Percentiles rank a stretch among this genome's conserved stretches.
These are phyloP conservation scores for Ceratocystis destructans DNA, from an alignment of 2,329 filamentous ascomycete species.

Conservation along the genomic window DNA sequence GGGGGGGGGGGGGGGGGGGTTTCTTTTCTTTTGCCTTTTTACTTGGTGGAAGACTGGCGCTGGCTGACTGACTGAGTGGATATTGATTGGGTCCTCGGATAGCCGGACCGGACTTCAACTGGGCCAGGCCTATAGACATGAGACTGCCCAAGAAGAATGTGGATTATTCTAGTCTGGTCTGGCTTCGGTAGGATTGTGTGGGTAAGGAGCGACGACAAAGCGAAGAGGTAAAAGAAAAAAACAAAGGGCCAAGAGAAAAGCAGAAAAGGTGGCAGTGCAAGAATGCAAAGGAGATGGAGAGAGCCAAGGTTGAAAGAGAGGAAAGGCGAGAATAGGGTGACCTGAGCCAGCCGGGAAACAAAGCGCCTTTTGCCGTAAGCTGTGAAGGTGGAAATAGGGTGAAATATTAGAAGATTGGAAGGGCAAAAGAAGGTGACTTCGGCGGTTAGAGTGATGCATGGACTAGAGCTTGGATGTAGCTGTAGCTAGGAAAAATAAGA, in stretches of 20 bases:
- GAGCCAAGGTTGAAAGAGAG: neutral
- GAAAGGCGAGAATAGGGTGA: neutral
- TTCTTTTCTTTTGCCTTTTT: neutral
- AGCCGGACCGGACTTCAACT: too few species aligned
- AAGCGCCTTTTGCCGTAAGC: neutral
- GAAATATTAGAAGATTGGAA: neutral
- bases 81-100: too few species aligned
- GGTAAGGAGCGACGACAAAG: too few species aligned
- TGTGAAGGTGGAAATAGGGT: neutral
- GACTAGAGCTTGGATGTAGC: conserved; percentile 3
- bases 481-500: neutral
- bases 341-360: conserved; percentile 1
- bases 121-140: too few species aligned
- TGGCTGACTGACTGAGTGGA: too few species aligned
- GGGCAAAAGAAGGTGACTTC: conserved; percentile 1
- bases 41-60: too few species aligned
- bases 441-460: neutral
- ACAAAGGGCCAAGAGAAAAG: neutral
- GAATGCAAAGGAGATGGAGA: neutral
- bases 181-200: too few species aligned
- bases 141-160: too few species aligned
- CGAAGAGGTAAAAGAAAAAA: neutral
- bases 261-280: conserved; percentile 3
- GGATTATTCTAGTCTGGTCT: too few species aligned
- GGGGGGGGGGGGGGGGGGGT: neutral